Evolutionary conservation across 2,329 filamentous ascomycete genomes (phyloP).

Genomic region (Nigrospora oryzae): DNA sequence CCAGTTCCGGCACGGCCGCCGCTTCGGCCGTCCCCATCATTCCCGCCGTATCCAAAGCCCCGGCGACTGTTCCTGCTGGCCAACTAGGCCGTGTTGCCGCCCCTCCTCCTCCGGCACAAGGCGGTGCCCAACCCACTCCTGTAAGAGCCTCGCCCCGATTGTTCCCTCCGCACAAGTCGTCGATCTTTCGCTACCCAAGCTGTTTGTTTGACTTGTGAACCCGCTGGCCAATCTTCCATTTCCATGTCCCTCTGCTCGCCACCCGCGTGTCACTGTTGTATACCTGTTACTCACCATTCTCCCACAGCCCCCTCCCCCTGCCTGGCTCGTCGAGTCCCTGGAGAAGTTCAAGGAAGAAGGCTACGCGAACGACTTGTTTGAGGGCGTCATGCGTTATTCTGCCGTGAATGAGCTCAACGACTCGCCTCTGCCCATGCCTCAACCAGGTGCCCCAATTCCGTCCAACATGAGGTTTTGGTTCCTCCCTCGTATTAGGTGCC

Average conservation of each 20-base stretch:
- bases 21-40: constrained; percentile 11
- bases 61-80: constrained; percentile 30
- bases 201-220: constrained; percentile 20
- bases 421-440: constrained; percentile 46
- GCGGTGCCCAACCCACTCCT: constrained; percentile 40
- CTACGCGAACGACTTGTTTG: constrained; percentile 78
- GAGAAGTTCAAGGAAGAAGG: constrained; percentile 51
- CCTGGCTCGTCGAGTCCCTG: constrained; percentile 75
- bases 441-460: constrained; percentile 40
- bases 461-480: constrained; percentile 70
- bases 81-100: constrained; percentile 63
- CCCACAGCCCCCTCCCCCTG: constrained; percentile 69
- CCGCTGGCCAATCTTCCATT: no score
- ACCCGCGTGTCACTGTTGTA: no score
- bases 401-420: constrained; percentile 68
- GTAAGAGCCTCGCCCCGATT: constrained; percentile 42
- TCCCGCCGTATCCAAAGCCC: neutral
- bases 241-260: no score
- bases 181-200: constrained; percentile 21
- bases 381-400: constrained; percentile 84
- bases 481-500: constrained; percentile 81
- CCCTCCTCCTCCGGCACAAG: constrained; percentile 49
- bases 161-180: constrained; percentile 8
- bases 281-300: constrained; percentile 14
- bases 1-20: constrained; percentile 9